A percentile compares a stretch with the other conserved stretches of the same genome.
phyloP scores from a whole-genome alignment of 2,329 filamentous ascomycete genomes.

The Verruconis gallopava region DNA sequence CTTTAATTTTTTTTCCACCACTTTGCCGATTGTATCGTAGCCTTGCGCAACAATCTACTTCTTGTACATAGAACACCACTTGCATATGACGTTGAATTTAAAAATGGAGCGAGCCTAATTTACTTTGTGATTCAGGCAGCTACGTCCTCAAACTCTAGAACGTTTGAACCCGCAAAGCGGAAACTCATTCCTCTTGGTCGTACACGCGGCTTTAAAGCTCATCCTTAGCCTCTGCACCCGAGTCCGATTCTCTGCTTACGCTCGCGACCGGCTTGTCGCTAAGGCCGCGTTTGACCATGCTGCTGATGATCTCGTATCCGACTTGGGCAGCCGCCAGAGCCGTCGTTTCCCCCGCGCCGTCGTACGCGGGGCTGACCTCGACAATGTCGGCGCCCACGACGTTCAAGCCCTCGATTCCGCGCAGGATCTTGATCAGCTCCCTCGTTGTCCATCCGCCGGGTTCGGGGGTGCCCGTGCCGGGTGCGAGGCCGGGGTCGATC shows the following conservation, averaged over 20 bases:
- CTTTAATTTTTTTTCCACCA: too few relatives aligned
- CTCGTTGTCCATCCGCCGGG: slow-evolving; percentile 84
- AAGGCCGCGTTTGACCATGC: slow-evolving; percentile 49
- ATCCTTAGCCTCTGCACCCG: slow-evolving; percentile 12
- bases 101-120: too few relatives aligned
- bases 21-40: too few relatives aligned
- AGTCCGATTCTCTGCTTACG: too few relatives aligned
- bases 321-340: slow-evolving; percentile 74
- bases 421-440: slow-evolving; percentile 71
- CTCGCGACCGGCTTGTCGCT: slow-evolving; percentile 18
- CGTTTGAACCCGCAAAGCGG: too few relatives aligned
- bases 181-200: too few relatives aligned
- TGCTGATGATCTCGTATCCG: slow-evolving; percentile 74
- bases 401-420: slow-evolving; percentile 71
- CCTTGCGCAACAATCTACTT: too few relatives aligned
- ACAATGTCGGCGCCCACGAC: slow-evolving; percentile 83
- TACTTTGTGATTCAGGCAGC: too few relatives aligned
- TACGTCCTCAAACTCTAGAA: too few relatives aligned
- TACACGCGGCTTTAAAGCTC: too few relatives aligned
- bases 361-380: slow-evolving; percentile 77
- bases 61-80: too few relatives aligned
- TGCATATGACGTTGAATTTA: too few relatives aligned
- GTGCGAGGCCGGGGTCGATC: slow-evolving; percentile 58
- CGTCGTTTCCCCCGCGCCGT: slow-evolving; percentile 67
- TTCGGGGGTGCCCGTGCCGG: slow-evolving; percentile 79